Evolutionary conservation across 2,329 filamentous ascomycete species (phyloP).

Genomic region (Ophiostoma novo-ulmi): DNA sequence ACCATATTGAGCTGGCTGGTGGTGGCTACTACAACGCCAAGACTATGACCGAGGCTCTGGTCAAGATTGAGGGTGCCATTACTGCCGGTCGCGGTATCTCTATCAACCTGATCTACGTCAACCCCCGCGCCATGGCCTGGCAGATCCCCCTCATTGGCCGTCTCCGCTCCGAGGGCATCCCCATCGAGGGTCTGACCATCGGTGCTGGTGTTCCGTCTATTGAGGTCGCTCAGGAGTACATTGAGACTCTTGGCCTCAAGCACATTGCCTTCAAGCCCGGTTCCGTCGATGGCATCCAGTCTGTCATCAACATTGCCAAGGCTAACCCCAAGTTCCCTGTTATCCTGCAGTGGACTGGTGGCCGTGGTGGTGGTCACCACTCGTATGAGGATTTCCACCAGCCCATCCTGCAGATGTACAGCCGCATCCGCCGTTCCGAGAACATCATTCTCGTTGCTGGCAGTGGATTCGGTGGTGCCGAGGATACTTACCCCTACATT

Average conservation of each 20-base stretch:
- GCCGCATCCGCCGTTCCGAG: constrained; percentile 73
- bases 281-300: constrained; percentile 79
- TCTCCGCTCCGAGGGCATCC: constrained; percentile 76
- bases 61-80: constrained; percentile 78
- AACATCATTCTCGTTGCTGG: constrained; percentile 88
- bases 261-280: constrained; percentile 94
- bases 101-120: constrained; percentile 87
- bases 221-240: constrained; percentile 89
- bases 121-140: constrained; percentile 84
- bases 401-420: constrained; percentile 86
- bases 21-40: constrained; percentile 83
- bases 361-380: constrained; percentile 88
- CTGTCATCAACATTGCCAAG: constrained; percentile 87
- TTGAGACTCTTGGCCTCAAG: constrained; percentile 85
- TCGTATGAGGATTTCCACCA: constrained; percentile 95
- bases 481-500: constrained; percentile 88
- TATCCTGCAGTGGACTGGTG: constrained; percentile 90
- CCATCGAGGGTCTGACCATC: constrained; percentile 87
- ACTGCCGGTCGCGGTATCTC: constrained; percentile 82
- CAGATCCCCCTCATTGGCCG: constrained; percentile 80
- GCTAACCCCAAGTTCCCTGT: constrained; percentile 93
- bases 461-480: constrained; percentile 83
- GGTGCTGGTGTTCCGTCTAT: constrained; percentile 91
- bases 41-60: constrained; percentile 75
- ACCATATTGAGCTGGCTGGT: constrained; percentile 84